These are phyloP conservation scores for Hanseniaspora sp. DNA, from an alignment of 1,139 yeast species.

Conservation along the genomic window DNA sequence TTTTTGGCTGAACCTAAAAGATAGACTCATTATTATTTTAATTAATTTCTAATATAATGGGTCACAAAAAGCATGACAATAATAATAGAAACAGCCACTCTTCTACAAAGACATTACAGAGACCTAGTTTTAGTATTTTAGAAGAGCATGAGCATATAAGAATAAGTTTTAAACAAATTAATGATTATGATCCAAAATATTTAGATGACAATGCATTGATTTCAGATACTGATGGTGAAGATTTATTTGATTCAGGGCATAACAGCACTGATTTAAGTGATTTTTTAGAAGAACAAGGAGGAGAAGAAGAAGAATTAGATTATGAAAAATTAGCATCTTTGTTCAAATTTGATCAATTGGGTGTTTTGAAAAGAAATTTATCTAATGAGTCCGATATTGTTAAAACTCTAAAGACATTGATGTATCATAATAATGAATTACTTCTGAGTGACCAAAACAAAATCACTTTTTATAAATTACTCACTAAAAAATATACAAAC, in stretches of 20 bases:
- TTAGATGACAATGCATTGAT: not conserved
- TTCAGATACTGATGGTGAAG: constrained; percentile 5
- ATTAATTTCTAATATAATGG: not conserved
- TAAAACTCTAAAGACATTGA: not conserved
- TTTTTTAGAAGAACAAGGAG: not conserved
- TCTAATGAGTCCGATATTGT: not conserved
- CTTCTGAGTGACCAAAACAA: not conserved
- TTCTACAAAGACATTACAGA: not conserved
- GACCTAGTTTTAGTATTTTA: constrained; percentile 8
- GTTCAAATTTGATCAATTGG: not conserved
- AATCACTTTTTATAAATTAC: not conserved
- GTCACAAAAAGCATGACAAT: not conserved
- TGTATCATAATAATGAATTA: not conserved
- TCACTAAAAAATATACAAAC: not conserved
- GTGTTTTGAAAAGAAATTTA: not conserved
- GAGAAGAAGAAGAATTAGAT: not conserved
- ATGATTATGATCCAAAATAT: not conserved
- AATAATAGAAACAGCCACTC: not conserved
- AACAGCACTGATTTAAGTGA: not conserved
- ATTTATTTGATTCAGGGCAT: not conserved
- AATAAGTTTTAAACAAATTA: not conserved
- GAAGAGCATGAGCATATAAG: constrained; percentile 11
- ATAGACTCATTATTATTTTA: no score
- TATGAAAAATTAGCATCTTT: not conserved
- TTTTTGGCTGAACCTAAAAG: no score